Evolutionary conservation across 2,329 filamentous ascomycete genomes (phyloP), one percentile per base, ranked within the genome.

Genomic region (Dactylellina leptospora): DNA sequence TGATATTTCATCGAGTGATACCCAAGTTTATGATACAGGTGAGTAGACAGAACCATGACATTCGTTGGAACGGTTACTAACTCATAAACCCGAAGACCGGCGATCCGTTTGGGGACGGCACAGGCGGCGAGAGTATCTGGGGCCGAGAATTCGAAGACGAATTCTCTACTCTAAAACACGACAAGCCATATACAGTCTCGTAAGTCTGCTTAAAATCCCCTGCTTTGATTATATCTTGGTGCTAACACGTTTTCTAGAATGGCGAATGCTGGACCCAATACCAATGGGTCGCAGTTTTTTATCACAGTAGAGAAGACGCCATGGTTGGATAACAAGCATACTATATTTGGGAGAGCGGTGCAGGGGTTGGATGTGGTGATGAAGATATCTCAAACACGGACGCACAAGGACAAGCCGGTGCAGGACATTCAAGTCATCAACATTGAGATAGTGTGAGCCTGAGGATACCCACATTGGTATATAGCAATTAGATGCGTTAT

Each of bases 341-440:
- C 93, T 0, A 91, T 99, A 58, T 99, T 99, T 79, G 95, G 95
- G 0, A 85, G 95, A 40, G 93, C 92, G 0, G 89, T 93, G 36
- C 90, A 93, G 78, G 95, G 95, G 0, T 82, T 97, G 78, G 95
- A 99, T 80, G 92, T 99, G 18, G 88, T 99, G 72, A 92, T 97
- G 80, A 91, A 89, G 82, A 99, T 99, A 78, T 95, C 99, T 81
- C 96, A 96, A 79, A 85, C 86, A 13, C 90, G 90, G 78, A 92
- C 92, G 2, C 88, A 90, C 80, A 89, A 89, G 83, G 96, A 99
- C 82, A 96, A 93, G 82, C 95, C 95, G 0, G 91, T 96, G 80
- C 92, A 96, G 78, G 95, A 99, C 79, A 93, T 99, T 77, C 97
- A 96, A 82, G 96, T 99, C 76, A 86, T 99, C 66, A 97, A 91